phyloP scores from a whole-genome alignment of 2,329 filamentous ascomycete species.

The Penicillium janthinellum region DNA sequence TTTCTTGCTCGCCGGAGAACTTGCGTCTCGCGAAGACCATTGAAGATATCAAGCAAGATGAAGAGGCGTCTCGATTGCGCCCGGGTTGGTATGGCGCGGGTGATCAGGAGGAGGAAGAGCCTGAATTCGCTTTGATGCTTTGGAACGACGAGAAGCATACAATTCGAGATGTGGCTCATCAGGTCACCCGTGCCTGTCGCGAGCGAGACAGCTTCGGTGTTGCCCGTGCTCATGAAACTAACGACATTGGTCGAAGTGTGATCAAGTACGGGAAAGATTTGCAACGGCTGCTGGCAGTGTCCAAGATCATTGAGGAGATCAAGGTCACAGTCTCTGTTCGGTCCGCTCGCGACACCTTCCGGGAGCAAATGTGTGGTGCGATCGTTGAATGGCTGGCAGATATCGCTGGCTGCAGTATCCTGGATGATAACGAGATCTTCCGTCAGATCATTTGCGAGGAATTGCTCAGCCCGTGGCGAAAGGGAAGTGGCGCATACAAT shows the following conservation, averaged over 20 bases:
- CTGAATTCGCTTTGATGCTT: constrained; percentile 80
- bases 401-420: constrained; percentile 85
- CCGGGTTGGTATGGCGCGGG: constrained; percentile 71
- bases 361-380: constrained; percentile 97
- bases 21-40: constrained; percentile 81
- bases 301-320: constrained; percentile 88
- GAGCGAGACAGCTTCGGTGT: constrained; percentile 69
- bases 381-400: constrained; percentile 96
- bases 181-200: constrained; percentile 85
- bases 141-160: constrained; percentile 99
- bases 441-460: constrained; percentile 86
- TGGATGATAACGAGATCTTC: constrained; percentile 75
- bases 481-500: constrained; percentile 81
- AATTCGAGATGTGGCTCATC: constrained; percentile 82
- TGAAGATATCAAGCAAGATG: constrained; percentile 78
- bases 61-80: constrained; percentile 73
- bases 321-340: constrained; percentile 94
- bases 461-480: constrained; percentile 81
- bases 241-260: constrained; percentile 83
- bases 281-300: constrained; percentile 71
- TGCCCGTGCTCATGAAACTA: constrained; percentile 80
- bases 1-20: constrained; percentile 96
- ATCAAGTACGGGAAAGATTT: constrained; percentile 76
- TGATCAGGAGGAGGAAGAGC: constrained; percentile 63
- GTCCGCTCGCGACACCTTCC: constrained; percentile 89